Evolutionary conservation across 257 asterid species (phyloP), one percentile per base, ranked within the genome.

Genomic region (Solanum arcanum): DNA sequence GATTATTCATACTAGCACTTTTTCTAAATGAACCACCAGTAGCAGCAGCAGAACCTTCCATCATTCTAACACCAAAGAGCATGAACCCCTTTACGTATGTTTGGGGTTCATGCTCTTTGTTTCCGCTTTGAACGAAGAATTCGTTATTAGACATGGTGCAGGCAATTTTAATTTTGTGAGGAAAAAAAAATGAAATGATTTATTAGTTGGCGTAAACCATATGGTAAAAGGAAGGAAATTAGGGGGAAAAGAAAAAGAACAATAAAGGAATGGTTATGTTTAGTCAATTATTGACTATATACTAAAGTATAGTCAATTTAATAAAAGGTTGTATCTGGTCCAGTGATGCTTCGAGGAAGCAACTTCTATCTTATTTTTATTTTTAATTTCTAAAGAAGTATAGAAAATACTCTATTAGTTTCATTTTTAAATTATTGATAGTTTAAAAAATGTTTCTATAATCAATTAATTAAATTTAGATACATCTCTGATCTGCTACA

Each of bases 1-100:
- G 90, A 86, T 97, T 96, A 37, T 91, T 96, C 99, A 96, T 96
- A 49, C 99, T 97, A 35, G 93, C 95, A 88, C 99, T 91, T 90
- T 97, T 97, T 89, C 99, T 92, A 70, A 96, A 95, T 83, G 94
- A 90, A 49, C 84, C 69, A 16, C 87, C 92, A 12, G 91, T 95
- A 83, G 96, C 90, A 46, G 96, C 90, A 41, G 73, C 89, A 27
- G 27, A 1, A 47, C 91, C 97, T 83, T 95, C 99, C 94, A 94
- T 87, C 21, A 97, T 93, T 84, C 97, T 93, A 31, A 97, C 99
- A 11, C 99, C 99, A 77, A 97, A 97, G 73, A 97, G 92, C 99
- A 97, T 96, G 92, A 97, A 93, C 37, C 99, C 97, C 74, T 89
- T 90, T 5, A 84, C 83, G 0, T 39, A 80, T 13, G 37, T 74